A percentile compares a stretch with the other conserved stretches of the same genome.
These are phyloP conservation scores for Haematococcus lacustris DNA, from an alignment of 139 green algal genomes.

Conservation along the genomic window DNA sequence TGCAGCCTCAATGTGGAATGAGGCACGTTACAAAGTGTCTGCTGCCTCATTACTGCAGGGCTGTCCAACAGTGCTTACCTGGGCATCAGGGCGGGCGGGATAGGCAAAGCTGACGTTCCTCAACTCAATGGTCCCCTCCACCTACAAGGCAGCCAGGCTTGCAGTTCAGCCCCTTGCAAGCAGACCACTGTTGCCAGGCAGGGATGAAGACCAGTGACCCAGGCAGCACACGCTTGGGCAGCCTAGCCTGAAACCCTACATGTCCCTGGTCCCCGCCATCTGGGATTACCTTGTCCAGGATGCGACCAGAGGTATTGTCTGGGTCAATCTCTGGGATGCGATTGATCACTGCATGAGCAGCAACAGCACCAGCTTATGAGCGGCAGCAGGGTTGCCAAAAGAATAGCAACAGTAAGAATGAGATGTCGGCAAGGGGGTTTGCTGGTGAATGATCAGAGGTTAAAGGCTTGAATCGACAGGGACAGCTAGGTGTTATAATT, in stretches of 20 bases:
- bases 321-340: constrained; percentile 22
- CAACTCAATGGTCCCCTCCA: constrained; percentile 52
- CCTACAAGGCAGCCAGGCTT: neutral
- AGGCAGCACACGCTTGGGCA: neutral
- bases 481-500: too few relatives aligned
- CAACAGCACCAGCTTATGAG: too few relatives aligned
- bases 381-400: too few relatives aligned
- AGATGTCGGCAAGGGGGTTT: too few relatives aligned
- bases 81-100: constrained; percentile 61
- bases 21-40: neutral
- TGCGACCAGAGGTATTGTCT: constrained; percentile 1
- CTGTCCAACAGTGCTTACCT: constrained; percentile 7
- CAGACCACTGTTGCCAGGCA: neutral
- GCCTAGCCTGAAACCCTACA: neutral
- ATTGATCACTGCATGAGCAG: too few relatives aligned
- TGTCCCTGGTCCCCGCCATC: neutral
- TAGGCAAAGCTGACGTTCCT: constrained; percentile 68
- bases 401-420: too few relatives aligned
- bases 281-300: constrained; percentile 1
- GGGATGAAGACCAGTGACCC: neutral
- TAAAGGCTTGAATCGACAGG: too few relatives aligned
- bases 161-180: neutral
- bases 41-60: neutral
- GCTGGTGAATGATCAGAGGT: too few relatives aligned
- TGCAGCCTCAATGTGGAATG: neutral